Conservation (phyloP, 148 eudicot genomes). For the Cornus florida region DNA sequence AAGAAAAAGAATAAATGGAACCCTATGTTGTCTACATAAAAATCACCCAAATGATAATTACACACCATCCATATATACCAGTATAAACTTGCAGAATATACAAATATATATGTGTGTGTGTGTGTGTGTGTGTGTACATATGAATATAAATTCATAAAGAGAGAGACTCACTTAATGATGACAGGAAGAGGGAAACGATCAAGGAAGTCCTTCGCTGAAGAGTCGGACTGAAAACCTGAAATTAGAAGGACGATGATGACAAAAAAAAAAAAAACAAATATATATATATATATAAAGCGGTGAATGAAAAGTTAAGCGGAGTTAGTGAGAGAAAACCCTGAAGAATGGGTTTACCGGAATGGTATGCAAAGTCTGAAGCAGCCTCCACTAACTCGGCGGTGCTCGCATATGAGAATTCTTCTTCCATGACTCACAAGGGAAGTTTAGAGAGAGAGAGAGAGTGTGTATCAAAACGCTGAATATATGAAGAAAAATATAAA, state of each 20-base stretch:
- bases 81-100: no score
- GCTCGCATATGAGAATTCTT: slow-evolving; percentile 36
- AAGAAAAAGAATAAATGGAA: not conserved
- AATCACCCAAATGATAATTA: not conserved
- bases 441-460: not conserved
- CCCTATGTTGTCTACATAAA: not conserved
- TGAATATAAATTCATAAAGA: no score
- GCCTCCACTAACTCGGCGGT: slow-evolving; percentile 38
- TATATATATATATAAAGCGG: not conserved
- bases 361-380: slow-evolving; percentile 55
- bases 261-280: no score
- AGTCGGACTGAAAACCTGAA: slow-evolving; percentile 57
- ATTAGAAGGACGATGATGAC: not conserved
- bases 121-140: not conserved
- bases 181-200: slow-evolving; percentile 74
- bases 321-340: not conserved
- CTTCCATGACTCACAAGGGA: slow-evolving; percentile 20
- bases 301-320: not conserved
- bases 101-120: not conserved
- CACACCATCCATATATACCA: no score
- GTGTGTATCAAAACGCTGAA: not conserved
- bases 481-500: no score
- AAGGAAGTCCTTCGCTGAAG: slow-evolving; percentile 62
- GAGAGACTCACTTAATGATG: slow-evolving; percentile 52
- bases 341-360: slow-evolving; percentile 33